Conservation (phyloP, 768 basidiomycete species). For the Naganishia kalamii region DNA sequence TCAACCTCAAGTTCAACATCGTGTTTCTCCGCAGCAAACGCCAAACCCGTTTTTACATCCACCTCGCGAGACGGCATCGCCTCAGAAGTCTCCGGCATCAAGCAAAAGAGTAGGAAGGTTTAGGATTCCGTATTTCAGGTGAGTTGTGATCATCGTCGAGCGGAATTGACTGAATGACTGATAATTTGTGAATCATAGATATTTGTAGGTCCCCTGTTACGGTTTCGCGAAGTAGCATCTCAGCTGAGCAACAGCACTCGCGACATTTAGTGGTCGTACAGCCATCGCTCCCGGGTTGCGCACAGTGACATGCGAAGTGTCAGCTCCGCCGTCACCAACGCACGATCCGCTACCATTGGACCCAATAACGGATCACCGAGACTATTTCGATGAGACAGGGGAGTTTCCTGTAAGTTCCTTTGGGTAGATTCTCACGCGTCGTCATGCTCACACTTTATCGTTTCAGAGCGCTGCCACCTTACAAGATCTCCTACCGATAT, state of each 20-base stretch:
- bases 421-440: neutral
- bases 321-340: conserved; percentile 25
- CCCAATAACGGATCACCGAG: neutral
- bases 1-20: conserved; percentile 1
- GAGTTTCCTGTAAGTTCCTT: conserved; percentile 5
- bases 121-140: conserved; percentile 29
- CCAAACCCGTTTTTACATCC: neutral
- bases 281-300: conserved; percentile 27
- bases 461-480: conserved; percentile 2
- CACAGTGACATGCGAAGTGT: conserved; percentile 21
- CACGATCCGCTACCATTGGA: neutral
- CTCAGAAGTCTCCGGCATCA: neutral
- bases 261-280: conserved; percentile 20
- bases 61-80: neutral
- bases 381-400: neutral
- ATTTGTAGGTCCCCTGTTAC: conserved; percentile 22
- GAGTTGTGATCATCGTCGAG: neutral
- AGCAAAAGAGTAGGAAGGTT: conserved; percentile 17
- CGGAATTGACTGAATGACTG: neutral
- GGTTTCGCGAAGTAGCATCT: no score
- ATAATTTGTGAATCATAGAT: conserved; percentile 1
- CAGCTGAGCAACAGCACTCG: neutral
- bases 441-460: neutral
- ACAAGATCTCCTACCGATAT: conserved; percentile 22
- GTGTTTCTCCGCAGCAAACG: neutral